Base-by-base conservation (phyloP, 1,139 yeast species). In the Yamadazyma mexicana region DNA sequence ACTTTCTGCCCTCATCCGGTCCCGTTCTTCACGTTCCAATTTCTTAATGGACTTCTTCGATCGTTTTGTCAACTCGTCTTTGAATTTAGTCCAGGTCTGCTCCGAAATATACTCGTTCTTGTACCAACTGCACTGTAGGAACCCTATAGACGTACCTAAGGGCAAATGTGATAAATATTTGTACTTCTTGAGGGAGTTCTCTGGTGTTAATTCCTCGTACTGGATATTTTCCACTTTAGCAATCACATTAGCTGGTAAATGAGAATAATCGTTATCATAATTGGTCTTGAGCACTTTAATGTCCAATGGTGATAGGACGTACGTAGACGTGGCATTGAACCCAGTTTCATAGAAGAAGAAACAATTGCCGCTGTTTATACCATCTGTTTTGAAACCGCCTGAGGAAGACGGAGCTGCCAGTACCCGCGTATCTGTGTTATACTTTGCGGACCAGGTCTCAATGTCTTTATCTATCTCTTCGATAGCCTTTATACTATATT, bases 81-180 rank as follows among this genome's bases (percentile, higher is more conserved):
- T 69, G 60, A 83, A 88, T 24, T 58, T 56, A 1, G 63, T 60
- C 67, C 84, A 78, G 0, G 83, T 75, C 17, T 77, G 82, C 6
- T 62, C 61, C 3, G 75, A 66, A 1, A 72, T 55, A 39, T 44
- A 61, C 46, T 48, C 78, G 61, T 63, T 66, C 26, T 69, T 62
- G 25, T 55, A 47, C 98, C 98, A 92, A 54, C 87, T 82, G 43
- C 96, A 77, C 53, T 92, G 98, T 42, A 94, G 55, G 48, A 88
- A 83, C 11, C 92, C 95, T 34, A 92, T 62, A 33, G 86, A 85
- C 0, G 96, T 82, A 1, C 97, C 97, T 24, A 79, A 58, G 0
- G 99, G 98, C 27, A 89, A 62, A 60, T 91, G 95, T 1, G 86
- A 74, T 42, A 92, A 64, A 56, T 86, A 89, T 56, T 88, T 91